These are phyloP conservation scores for Trametes hirsuta DNA, from an alignment of 1,284 basidiomycete species.

Conservation along the genomic window DNA sequence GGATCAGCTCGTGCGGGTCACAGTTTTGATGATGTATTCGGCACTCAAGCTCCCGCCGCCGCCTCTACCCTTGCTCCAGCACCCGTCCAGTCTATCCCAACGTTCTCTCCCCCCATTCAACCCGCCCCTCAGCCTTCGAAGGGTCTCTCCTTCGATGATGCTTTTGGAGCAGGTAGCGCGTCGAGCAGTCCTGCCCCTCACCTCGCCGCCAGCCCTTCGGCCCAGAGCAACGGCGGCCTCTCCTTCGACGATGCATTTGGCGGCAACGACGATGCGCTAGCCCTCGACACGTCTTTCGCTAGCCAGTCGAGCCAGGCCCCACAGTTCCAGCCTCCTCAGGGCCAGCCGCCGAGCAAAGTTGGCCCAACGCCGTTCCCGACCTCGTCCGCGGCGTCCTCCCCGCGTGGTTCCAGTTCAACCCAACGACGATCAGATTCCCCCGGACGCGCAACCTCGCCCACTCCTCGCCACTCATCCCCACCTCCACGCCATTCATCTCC, in stretches of 20 bases:
- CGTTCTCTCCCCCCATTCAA: slow-evolving; percentile 14
- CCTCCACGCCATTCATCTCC: slow-evolving; percentile 59
- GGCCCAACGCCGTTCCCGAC: slow-evolving; percentile 38
- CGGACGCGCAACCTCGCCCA: slow-evolving; percentile 42
- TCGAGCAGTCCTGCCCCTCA: slow-evolving; percentile 17
- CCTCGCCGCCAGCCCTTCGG: slow-evolving; percentile 12
- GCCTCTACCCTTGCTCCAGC: slow-evolving; percentile 21
- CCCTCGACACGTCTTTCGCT: slow-evolving; percentile 41
- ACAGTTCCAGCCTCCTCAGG: slow-evolving; percentile 32
- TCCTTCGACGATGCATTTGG: slow-evolving; percentile 67
- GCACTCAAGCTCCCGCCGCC: slow-evolving; percentile 26
- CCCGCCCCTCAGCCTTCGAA: slow-evolving; percentile 22
- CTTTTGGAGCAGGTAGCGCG: slow-evolving; percentile 43
- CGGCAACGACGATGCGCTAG: slow-evolving; percentile 46
- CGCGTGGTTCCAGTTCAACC: slow-evolving; percentile 35
- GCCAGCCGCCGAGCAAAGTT: slow-evolving; percentile 34
- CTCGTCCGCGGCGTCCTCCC: slow-evolving; percentile 41
- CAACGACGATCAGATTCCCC: slow-evolving; percentile 23
- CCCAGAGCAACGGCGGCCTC: slow-evolving; percentile 33
- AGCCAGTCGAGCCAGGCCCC: slow-evolving; percentile 25
- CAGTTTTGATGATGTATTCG: slow-evolving; percentile 33
- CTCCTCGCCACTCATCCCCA: slow-evolving; percentile 51
- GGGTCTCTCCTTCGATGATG: slow-evolving; percentile 53
- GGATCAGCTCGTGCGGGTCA: slow-evolving; percentile 2
- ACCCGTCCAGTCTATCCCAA: slow-evolving; percentile 19